phyloP scores from a whole-genome alignment of 139 green algal genomes.

The Chlorella sp. region DNA sequence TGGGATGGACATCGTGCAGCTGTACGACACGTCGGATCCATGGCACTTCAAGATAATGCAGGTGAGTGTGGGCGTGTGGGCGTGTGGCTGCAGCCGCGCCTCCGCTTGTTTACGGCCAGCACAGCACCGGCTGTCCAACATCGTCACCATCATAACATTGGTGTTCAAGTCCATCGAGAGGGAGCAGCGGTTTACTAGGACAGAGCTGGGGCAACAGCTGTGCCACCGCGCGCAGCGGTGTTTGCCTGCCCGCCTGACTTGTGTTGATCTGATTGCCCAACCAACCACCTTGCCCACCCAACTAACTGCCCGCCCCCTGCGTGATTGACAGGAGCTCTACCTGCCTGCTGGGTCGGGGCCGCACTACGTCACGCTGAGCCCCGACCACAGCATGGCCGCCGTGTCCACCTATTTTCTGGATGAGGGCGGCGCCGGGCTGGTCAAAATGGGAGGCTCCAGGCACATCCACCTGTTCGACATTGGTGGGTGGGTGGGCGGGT shows the following conservation, averaged over 20 bases:
- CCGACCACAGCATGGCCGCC: not conserved
- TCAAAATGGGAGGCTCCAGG: not conserved
- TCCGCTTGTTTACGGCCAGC: not conserved
- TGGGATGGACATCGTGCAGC: not conserved
- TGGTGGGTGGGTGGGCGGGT: not conserved
- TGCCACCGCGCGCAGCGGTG: not conserved
- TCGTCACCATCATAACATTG: no score
- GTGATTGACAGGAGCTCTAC: not conserved
- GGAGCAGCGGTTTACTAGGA: not conserved
- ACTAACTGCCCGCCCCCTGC: not conserved
- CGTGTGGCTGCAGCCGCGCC: not conserved
- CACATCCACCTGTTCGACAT: not conserved
- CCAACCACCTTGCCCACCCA: not conserved
- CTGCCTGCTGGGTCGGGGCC: not conserved
- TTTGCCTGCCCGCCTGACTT: not conserved
- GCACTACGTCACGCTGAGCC: not conserved
- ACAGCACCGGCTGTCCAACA: not conserved
- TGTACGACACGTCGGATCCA: not conserved
- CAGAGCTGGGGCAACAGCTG: not conserved
- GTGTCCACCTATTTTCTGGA: constrained; percentile 15
- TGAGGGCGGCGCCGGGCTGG: not conserved
- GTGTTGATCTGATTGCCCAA: not conserved
- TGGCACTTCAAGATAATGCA: not conserved
- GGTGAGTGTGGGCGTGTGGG: not conserved
- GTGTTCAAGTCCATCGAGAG: no score